Evolutionary conservation across 768 basidiomycete species (phyloP), one percentile per base, ranked within the genome.

Genomic region (Flagelloscypha sp.): DNA sequence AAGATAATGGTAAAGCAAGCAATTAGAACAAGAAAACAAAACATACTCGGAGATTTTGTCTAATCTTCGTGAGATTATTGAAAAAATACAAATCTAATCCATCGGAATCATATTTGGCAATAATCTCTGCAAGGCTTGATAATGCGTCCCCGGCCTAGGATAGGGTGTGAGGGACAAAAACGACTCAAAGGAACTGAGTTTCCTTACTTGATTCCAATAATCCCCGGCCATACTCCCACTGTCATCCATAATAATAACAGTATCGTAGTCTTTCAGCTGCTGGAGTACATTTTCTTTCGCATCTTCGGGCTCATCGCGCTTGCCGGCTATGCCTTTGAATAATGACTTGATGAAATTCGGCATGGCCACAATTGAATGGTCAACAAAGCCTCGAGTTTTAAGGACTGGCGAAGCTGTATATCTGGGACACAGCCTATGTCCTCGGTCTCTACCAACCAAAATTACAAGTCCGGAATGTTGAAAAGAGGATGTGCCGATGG

Each of bases 21-120:
- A 54, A 58, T 37, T 59, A 46, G 7, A 17, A 18, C 17, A 19
- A 24, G 5, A 35, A 27, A n/a, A 10, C 24, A 20, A 22, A 27
- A 29, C 49, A 31, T 38, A 59, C 73, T 56, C 60, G 66, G 38
- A 75, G 30, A 38, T 63, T 59, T 7, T 36, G 30, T 0, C 61
- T 62, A 22, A 47, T 45, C 35, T 36, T 45, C 20, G 36, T 27
- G 33, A n/a, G n/a, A n/a, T 61, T 49, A 41, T 80, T 79, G 35
- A 82, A 46, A 55, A 82, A 82, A 44, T 72, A 54, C 4, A 81
- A 59, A 39, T 81, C 79, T 25, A 82, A 68, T 2, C 79, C 79
- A 38, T 78, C 68, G 5, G 43, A 48, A 41, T 77, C 77, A 35
- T 79, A 78, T 25, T 51, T 40, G 1, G 62, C 52, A 1, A 75